Conservation (phyloP, 176 grass and related monocot species). For the Avena atlantica region DNA sequence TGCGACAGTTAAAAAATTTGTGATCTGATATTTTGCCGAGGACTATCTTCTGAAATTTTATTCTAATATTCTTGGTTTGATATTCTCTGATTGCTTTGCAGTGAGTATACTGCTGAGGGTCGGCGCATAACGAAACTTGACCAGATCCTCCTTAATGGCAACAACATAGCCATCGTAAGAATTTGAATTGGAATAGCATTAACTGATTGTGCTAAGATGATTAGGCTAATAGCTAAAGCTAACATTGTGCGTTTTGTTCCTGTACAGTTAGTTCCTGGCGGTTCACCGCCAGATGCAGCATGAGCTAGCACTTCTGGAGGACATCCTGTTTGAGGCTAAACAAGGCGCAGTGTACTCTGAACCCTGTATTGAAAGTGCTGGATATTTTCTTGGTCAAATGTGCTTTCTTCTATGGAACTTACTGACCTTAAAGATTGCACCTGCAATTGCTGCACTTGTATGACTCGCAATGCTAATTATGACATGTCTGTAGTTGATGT, state of each 20-base stretch:
- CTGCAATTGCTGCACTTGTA: slow-evolving; percentile 43
- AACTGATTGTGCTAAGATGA: not conserved
- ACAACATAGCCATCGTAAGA: slow-evolving; percentile 99
- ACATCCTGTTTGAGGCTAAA: not conserved
- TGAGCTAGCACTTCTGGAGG: slow-evolving; percentile 35
- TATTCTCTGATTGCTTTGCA: slow-evolving; percentile 44
- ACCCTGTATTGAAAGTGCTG: not conserved
- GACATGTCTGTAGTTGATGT: not conserved
- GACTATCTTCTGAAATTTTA: not conserved
- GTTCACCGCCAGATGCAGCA: slow-evolving; percentile 86
- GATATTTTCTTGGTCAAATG: slow-evolving; percentile 39
- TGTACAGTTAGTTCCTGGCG: slow-evolving; percentile 87
- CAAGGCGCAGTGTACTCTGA: not conserved
- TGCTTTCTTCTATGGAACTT: slow-evolving; percentile 42
- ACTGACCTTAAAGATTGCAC: slow-evolving; percentile 22
- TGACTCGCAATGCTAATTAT: slow-evolving; percentile 38
- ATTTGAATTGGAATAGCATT: not conserved
- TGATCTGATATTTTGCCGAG: not conserved
- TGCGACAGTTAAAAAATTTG: not conserved
- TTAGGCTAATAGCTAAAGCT: slow-evolving; percentile 18
- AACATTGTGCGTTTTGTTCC: slow-evolving; percentile 9
- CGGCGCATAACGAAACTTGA: slow-evolving; percentile 96
- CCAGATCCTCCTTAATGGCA: slow-evolving; percentile 95
- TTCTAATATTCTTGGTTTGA: not conserved
- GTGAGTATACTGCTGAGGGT: slow-evolving; percentile 93